Evolutionary conservation across 208 protist species (phyloP).

Genomic region (Crithidia acanthocephali): DNA sequence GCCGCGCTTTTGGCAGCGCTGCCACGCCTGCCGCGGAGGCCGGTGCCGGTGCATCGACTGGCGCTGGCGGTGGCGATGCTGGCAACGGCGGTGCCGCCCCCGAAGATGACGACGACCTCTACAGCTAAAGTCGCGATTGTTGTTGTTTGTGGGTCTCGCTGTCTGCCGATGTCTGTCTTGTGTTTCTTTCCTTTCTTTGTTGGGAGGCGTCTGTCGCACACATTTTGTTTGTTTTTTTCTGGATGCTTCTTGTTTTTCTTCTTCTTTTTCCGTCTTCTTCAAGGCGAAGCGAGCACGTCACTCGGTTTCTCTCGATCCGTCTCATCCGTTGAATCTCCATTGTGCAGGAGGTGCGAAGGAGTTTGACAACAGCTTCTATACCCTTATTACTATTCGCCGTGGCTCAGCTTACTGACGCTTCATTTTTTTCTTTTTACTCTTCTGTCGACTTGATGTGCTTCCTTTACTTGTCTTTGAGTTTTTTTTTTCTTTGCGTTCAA

Average conservation of each 20-base stretch:
- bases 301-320: too few relatives aligned
- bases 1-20: slow-evolving; percentile 61
- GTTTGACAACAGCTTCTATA: too few relatives aligned
- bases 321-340: too few relatives aligned
- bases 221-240: background rate
- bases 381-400: too few relatives aligned
- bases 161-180: background rate
- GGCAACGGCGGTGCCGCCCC: slow-evolving; percentile 23
- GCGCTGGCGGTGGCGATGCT: slow-evolving; percentile 21
- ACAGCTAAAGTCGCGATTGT: slow-evolving; percentile 35
- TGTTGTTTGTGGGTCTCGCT: background rate
- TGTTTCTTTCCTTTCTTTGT: background rate
- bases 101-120: slow-evolving; percentile 61
- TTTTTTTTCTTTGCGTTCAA: too few relatives aligned
- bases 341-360: too few relatives aligned
- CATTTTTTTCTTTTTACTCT: too few relatives aligned
- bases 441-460: too few relatives aligned
- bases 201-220: background rate
- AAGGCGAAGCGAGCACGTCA: too few relatives aligned
- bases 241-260: background rate
- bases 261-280: background rate
- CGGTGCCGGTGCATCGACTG: slow-evolving; percentile 29
- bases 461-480: too few relatives aligned
- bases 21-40: slow-evolving; percentile 21
- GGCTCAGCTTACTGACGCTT: too few relatives aligned